Base-by-base conservation (phyloP, 2,329 filamentous ascomycete species). In the Fusarium buxicola region DNA sequence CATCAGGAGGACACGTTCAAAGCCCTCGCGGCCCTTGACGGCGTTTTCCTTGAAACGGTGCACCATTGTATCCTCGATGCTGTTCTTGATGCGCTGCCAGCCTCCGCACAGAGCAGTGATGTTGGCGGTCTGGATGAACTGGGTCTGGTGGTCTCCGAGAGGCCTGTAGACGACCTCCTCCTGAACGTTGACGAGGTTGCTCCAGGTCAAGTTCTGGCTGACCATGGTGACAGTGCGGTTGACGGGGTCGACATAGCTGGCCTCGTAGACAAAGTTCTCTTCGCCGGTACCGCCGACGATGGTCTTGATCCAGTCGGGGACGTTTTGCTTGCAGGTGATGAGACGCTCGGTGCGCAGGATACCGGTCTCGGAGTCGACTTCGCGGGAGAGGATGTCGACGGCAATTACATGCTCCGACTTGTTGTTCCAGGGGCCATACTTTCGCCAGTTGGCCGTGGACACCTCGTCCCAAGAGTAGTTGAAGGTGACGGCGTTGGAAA, bases 401-500 rank as follows among this genome's bases (percentile, higher is more conserved):
- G 92, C 94, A 67, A 96, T 88, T 68, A 99, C 95, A 78, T 99
- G 95, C 35, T 93, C 92, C n/a, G 92, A 94, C 81, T 97, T 95
- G 77, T 97, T 91, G 82, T 99, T 99, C 94, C 95, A 98, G 16
- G 94, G 94, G 73, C 92, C 96, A 81, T 99, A 99, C 79, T 99
- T 99, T 70, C 89, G 90, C 95, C 95, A 99, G 85, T 99, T 99
- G 75, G 92, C 93, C 12, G 92, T 93, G 24, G 93, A 97, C 31
- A 99, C 95, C 78, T 98, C 94, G 74, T 97, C 92, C 95, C 95
- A 99, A 40, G 94, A 96, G 84, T 99, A 99, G 81, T 97, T 86
- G 81, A 96, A 99, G 60, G 92, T 93, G 79, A 92, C 92, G 34
- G 84, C 83, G 73, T 92, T 96, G 70, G 92, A 92, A 74, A 98